A percentile compares a stretch with the other conserved stretches of the same genome.
Evolutionary conservation across 2,329 filamentous ascomycete genomes (phyloP).

Genomic region (Drechslerella coelobrocha): DNA sequence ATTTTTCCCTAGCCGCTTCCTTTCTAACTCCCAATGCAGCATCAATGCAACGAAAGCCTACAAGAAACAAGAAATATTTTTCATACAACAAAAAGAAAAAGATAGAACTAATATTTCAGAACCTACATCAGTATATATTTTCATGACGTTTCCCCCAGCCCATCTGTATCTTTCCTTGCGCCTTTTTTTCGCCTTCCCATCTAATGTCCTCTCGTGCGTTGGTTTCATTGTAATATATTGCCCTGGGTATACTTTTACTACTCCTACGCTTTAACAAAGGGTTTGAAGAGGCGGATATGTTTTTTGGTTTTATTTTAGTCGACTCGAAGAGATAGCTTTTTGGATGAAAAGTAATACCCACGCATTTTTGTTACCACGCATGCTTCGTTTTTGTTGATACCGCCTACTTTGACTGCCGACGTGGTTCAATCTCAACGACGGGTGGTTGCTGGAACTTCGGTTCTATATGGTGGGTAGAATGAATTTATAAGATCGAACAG

Average conservation of each 20-base stretch:
- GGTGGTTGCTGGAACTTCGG: too few species aligned
- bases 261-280: neutral
- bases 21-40: conserved; percentile 10
- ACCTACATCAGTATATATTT: neutral
- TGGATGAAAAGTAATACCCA: conserved; percentile 7
- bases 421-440: too few species aligned
- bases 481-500: neutral
- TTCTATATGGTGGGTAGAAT: too few species aligned
- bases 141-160: neutral
- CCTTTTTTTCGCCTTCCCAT: neutral
- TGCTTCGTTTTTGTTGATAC: conserved; percentile 2
- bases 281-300: neutral
- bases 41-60: conserved; percentile 30
- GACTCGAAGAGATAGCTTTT: neutral
- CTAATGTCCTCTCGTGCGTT: neutral
- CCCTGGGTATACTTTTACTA: neutral
- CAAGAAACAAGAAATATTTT: conserved; percentile 20
- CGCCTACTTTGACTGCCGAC: neutral
- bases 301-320: neutral
- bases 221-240: neutral
- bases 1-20: conserved; percentile 6
- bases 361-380: neutral
- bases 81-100: neutral
- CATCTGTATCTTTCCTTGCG: neutral
- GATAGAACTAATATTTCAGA: neutral